Percentiles rank a stretch among this genome's conserved stretches.
phyloP scores from a whole-genome alignment of 768 basidiomycete species.

The Auricularia cornea region DNA sequence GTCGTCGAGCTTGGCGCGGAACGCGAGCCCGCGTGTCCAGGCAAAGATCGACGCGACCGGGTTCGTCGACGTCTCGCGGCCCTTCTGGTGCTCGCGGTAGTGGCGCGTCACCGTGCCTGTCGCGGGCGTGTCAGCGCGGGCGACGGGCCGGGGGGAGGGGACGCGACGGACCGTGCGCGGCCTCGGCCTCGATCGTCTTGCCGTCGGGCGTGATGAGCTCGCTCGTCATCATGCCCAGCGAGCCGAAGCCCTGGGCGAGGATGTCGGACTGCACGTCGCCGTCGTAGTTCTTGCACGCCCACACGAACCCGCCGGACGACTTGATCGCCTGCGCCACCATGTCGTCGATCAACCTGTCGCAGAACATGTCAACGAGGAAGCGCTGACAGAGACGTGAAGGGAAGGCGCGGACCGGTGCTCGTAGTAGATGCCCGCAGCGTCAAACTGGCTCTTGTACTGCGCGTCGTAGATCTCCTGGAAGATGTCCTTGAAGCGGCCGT shows the following conservation, averaged over 20 bases:
- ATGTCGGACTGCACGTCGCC: slow-evolving; percentile 89
- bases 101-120: slow-evolving; percentile 86
- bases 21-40: slow-evolving; percentile 92
- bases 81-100: slow-evolving; percentile 96
- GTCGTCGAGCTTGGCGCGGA: slow-evolving; percentile 85
- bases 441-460: slow-evolving; percentile 67
- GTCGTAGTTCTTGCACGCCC: slow-evolving; percentile 61
- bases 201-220: slow-evolving; percentile 96
- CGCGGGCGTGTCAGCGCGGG: neutral
- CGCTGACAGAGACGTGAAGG: slow-evolving; percentile 1
- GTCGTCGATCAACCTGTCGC: slow-evolving; percentile 66
- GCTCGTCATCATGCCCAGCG: slow-evolving; percentile 95
- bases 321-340: slow-evolving; percentile 99
- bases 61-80: slow-evolving; percentile 96
- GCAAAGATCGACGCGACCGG: slow-evolving; percentile 98
- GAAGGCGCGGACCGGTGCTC: slow-evolving; percentile 70
- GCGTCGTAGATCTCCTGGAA: slow-evolving; percentile 93
- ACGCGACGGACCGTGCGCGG: slow-evolving; percentile 66
- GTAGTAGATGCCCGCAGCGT: slow-evolving; percentile 69
- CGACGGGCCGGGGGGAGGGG: neutral
- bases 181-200: slow-evolving; percentile 86
- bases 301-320: slow-evolving; percentile 83
- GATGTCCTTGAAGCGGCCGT: slow-evolving; percentile 98
- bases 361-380: neutral
- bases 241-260: slow-evolving; percentile 95